phyloP scores from a whole-genome alignment of 2,329 filamentous ascomycete genomes.

The Paramyrothecium sp. region DNA sequence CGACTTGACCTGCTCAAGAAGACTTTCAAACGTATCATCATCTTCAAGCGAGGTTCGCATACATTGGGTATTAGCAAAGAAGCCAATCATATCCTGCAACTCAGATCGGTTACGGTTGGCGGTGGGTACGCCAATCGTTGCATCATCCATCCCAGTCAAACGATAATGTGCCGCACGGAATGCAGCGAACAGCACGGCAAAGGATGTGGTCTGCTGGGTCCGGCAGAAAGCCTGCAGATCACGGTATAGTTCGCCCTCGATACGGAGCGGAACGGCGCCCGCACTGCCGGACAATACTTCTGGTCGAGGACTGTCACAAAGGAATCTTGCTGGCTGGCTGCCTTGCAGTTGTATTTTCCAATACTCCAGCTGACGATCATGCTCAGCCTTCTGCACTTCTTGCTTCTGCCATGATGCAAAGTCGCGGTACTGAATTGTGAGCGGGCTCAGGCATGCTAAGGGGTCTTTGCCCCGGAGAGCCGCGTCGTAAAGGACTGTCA shows the following conservation, averaged over 20 bases:
- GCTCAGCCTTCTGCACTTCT: neutral
- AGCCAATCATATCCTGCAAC: conserved; percentile 10
- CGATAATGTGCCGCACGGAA: conserved; percentile 23
- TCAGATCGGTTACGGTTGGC: conserved; percentile 10
- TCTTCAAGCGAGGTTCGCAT: conserved; percentile 8
- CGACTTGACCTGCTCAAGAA: conserved; percentile 10
- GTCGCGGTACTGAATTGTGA: neutral
- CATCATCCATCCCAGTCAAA: conserved; percentile 16
- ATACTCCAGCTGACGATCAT: neutral
- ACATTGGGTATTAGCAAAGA: conserved; percentile 16
- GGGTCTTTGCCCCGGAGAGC: neutral
- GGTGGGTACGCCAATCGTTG: conserved; percentile 8
- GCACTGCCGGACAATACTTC: conserved; percentile 10
- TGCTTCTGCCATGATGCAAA: neutral
- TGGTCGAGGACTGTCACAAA: conserved; percentile 13
- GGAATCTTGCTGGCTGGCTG: conserved; percentile 12
- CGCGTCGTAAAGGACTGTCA: neutral
- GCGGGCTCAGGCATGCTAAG: neutral
- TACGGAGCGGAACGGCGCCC: neutral
- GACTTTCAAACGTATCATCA: conserved; percentile 2
- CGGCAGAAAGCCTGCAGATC: conserved; percentile 10
- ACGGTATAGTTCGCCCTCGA: conserved; percentile 8
- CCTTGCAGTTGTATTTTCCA: conserved; percentile 10
- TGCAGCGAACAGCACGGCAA: conserved; percentile 16
- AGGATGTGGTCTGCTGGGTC: conserved; percentile 4